These are phyloP conservation scores for Takashimella koratensis DNA, from an alignment of 1,284 basidiomycete genomes.

Conservation along the genomic window DNA sequence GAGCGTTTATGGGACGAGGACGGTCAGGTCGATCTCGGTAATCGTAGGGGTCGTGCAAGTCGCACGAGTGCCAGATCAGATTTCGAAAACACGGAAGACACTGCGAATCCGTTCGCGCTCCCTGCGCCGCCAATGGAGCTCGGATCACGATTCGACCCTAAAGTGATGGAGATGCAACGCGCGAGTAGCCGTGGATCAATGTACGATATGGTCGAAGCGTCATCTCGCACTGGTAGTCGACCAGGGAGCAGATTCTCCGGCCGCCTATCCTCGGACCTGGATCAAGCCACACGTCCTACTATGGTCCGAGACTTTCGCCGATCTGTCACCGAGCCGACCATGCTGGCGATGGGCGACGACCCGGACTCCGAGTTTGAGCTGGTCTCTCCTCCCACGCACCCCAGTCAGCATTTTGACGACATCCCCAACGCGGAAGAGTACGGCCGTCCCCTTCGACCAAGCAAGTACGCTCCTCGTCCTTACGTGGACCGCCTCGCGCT, in stretches of 20 bases:
- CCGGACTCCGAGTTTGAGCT: neutral
- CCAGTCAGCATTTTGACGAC: conserved; percentile 24
- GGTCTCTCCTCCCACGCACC: neutral
- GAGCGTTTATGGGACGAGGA: neutral
- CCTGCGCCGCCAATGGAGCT: conserved; percentile 36
- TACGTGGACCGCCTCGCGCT: conserved; percentile 25
- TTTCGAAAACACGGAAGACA: conserved; percentile 9
- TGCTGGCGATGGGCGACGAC: neutral
- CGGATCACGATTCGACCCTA: conserved; percentile 43
- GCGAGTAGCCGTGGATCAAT: neutral
- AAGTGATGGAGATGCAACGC: conserved; percentile 24
- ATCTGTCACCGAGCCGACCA: neutral
- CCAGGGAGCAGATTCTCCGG: neutral
- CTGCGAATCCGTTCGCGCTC: conserved; percentile 46
- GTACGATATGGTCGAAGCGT: neutral
- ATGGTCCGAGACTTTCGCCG: neutral
- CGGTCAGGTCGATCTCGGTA: too few relatives aligned
- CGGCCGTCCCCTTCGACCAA: conserved; percentile 32
- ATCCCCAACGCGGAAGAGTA: conserved; percentile 37
- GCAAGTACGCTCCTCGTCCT: conserved; percentile 22
- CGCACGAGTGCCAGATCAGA: too few relatives aligned
- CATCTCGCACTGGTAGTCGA: too few relatives aligned
- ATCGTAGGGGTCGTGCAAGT: too few relatives aligned
- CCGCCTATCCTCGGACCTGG: neutral
- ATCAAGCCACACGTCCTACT: neutral